Base-by-base conservation (phyloP, 2,329 filamentous ascomycete species). In the Pseudogymnoascus sp. region DNA sequence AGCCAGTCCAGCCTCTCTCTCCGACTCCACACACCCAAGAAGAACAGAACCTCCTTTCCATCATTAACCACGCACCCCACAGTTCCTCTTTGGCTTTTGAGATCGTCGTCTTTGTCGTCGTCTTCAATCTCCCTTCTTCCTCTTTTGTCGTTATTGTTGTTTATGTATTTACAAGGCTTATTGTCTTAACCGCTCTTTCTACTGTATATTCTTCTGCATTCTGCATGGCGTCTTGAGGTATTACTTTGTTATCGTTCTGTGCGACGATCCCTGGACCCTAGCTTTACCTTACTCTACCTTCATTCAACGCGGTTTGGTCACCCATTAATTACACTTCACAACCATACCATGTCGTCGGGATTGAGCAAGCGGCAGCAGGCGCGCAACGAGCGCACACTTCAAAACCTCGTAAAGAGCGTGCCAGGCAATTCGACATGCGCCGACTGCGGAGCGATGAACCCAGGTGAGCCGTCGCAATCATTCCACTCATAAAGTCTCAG, bases 291-390 rank as follows among this genome's bases (percentile, higher is more conserved):
- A n/a, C 43, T 53, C 22, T 25, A 25, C 22, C 22, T 25, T 25
- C 22, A 25, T 53, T 53, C 25, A 30, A 11, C 25, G 28, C 28
- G 47, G 47, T 53, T 53, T 53, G 28, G 28, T 25, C 47, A 35
- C 47, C 33, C 25, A 58, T 25, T 25, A 25, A 25, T 25, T 38
- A 38, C 37, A 37, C 37, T 25, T 38, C 57, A 14, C 57, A 37
- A 58, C 57, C 57, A 11, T 15, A 61, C 39, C 33, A 94, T 92
- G 89, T 82, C 89, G 61, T 81, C 83, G 61, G 80, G 85, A 47
- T 80, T 95, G 74, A 96, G 87, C 80, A 99, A 97, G 82, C 91
- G 94, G 76, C 91, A 97, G 78, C 93, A 97, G 82, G 91, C 89
- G 80, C 92, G 94, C 76, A 97, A 99, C 75, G 94, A 99, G 79